Base-by-base conservation (phyloP, 108 stramenopile genomes). In the Aurantiochytrium sp. region DNA sequence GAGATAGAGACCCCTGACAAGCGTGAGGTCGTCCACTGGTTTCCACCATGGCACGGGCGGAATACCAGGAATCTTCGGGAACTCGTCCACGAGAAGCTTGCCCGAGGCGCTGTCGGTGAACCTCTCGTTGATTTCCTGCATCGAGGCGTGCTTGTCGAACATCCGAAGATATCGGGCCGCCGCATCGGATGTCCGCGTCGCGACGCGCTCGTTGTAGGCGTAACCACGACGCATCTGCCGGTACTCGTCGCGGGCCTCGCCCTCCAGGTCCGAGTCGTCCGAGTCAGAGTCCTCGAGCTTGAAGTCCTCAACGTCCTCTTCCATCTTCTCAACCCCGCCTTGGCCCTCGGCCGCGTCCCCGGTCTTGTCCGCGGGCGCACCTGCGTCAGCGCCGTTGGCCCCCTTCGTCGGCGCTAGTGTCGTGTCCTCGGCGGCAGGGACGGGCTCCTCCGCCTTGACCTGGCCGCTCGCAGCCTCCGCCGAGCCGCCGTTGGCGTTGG, bases 241-340 rank as follows among this genome's bases (percentile, higher is more conserved):
- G 27, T 39, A 10, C 48, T 34, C 55, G 10, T 32, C 54, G 36
- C 55, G 86, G 30, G 32, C 54, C 54, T 32, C 31, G 27, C 55
- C 48, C n/a, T 52, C 48, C 21, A 52, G 55, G 4, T 86, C 86
- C 0, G 48, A 52, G 54, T 86, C 54, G 15, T 52, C 50, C 34
- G 73, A 81, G 45, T 81, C 73, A 6, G 73, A 81, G 73, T 81
- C 86, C 21, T n/a, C 54, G 1, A 32, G 54, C 86, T 45, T 45
- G 48, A 39, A 85, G 39, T 85, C 59, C 12, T 30, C 59, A 27
- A 1, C 48, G 30, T 30, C 48, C 4, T 32, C 52, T 32, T 52
- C 4, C 4, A 12, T 22, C 10, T n/a, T 10, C 1, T 39, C n/a
- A 4, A 4, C 48, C 10, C 19, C 42, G 4, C 45, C n/a, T 22